phyloP scores from a whole-genome alignment of 768 basidiomycete genomes.

The Butyriboletus loyo region DNA sequence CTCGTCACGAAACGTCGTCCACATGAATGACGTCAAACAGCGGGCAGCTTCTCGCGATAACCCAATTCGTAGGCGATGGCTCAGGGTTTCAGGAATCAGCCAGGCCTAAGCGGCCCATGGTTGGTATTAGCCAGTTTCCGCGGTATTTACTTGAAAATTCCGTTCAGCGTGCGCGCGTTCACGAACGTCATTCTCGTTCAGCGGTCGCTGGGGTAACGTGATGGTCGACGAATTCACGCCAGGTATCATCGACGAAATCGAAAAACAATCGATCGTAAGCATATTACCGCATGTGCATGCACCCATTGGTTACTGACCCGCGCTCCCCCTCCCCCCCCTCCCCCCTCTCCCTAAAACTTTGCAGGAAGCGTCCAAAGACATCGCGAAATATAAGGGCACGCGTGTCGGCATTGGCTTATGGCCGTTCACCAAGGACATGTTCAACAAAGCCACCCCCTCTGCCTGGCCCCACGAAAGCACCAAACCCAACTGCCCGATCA shows the following conservation, averaged over 20 bases:
- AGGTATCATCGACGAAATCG: constrained; percentile 5
- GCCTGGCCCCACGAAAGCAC: constrained; percentile 15
- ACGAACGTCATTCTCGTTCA: background rate
- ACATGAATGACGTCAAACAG: background rate
- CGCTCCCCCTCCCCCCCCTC: too few species aligned
- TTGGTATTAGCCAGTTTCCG: background rate
- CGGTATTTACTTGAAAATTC: background rate
- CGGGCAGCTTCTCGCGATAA: background rate
- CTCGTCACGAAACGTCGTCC: background rate
- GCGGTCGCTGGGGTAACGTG: constrained; percentile 14
- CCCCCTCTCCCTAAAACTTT: too few species aligned
- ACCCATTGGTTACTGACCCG: background rate
- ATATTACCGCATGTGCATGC: too few species aligned
- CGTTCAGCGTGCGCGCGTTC: background rate
- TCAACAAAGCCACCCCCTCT: constrained; percentile 1
- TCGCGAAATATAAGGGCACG: background rate
- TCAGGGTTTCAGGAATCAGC: background rate
- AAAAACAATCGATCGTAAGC: background rate
- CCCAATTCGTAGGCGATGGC: background rate
- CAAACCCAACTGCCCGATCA: constrained; percentile 12
- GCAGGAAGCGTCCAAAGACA: constrained; percentile 1
- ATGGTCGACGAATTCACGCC: constrained; percentile 10
- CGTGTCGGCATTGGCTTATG: constrained; percentile 8
- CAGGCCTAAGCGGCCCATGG: background rate
- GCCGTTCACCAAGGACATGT: constrained; percentile 17